Evolutionary conservation across 257 asterid genomes (phyloP).

Genomic region (Nicotiana noctiflora): DNA sequence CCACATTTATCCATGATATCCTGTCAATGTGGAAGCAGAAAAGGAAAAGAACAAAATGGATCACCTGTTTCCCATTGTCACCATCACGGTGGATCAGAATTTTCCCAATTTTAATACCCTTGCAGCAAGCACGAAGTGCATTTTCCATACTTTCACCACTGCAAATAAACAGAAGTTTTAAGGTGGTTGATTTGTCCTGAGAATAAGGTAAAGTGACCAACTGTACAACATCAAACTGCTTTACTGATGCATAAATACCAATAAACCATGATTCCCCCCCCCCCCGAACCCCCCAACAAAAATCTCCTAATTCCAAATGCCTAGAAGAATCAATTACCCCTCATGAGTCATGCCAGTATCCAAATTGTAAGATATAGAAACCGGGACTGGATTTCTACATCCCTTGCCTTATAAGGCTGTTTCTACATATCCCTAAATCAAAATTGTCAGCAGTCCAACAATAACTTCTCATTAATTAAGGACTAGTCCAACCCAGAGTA

Average conservation of each 20-base stretch:
- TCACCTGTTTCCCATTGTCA: constrained; percentile 94
- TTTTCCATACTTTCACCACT: constrained; percentile 99
- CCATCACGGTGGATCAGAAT: constrained; percentile 95
- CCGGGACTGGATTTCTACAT: background rate
- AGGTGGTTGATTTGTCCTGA: background rate
- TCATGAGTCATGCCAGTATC: background rate
- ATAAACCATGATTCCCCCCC: background rate
- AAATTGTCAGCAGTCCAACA: background rate
- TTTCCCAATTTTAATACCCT: constrained; percentile 97
- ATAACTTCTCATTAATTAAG: background rate
- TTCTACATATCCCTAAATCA: background rate
- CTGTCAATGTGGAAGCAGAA: constrained; percentile 7
- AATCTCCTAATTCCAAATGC: background rate
- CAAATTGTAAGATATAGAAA: background rate
- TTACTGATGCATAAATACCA: background rate
- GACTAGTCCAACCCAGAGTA: background rate
- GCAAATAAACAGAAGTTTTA: constrained; percentile 16
- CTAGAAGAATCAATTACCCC: background rate
- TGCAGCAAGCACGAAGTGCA: constrained; percentile 98
- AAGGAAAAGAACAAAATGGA: constrained; percentile 1
- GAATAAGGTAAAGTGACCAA: background rate
- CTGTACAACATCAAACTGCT: constrained; percentile 1
- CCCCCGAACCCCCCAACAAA: too few species aligned
- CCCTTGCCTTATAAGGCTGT: background rate
- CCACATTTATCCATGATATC: background rate